Base-by-base conservation (phyloP, 2,329 filamentous ascomycete species). In the Nemania sp. region DNA sequence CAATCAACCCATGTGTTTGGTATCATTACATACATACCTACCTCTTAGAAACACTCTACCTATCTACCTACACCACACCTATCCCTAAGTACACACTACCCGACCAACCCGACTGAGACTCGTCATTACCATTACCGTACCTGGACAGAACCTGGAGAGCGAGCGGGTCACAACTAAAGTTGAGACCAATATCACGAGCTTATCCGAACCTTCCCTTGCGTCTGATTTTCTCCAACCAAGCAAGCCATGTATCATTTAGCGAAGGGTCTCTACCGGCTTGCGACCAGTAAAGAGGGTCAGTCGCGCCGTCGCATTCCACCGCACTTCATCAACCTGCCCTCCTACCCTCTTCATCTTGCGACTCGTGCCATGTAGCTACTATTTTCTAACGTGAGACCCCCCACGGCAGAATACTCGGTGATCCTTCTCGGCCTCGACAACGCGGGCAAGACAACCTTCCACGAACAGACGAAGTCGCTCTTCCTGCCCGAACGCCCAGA, bases 341-440 rank as follows among this genome's bases (percentile, higher is more conserved):
- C 32, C 32, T 11, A 8, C 32, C n/a, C 35, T 64, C 26, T 63
- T 15, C 38, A 43, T 45, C 47, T 13, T 0, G 20, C 55, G 24
- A 45, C 54, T 45, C n/a, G 18, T 55, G 54, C 43, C 57, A 54
- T 35, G 20, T 54, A 41, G 38, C 38, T 15, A 41, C 24, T 43
- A 2, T 53, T 22, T 58, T 57, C 64, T 71, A 65, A 70, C 69
- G 32, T 41, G 27, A 6, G 13, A 29, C 3, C 20, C 52, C 3
- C 20, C 52, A 27, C 64, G 59, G 41, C 77, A 96, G 95, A 98
- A 84, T 98, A 98, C 86, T 98, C 95, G 24, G 93, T 98, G 77
- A 93, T 98, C 78, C 91, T 98, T 73, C 92, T 98, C 76, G 96
- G 96, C 71, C 92, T 98, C 78, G 96, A 98, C 85, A 98, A 98